Percentiles rank a stretch among this genome's conserved stretches.
phyloP scores from a whole-genome alignment of 1,284 basidiomycete genomes.

The Pseudozyma flocculosa region DNA sequence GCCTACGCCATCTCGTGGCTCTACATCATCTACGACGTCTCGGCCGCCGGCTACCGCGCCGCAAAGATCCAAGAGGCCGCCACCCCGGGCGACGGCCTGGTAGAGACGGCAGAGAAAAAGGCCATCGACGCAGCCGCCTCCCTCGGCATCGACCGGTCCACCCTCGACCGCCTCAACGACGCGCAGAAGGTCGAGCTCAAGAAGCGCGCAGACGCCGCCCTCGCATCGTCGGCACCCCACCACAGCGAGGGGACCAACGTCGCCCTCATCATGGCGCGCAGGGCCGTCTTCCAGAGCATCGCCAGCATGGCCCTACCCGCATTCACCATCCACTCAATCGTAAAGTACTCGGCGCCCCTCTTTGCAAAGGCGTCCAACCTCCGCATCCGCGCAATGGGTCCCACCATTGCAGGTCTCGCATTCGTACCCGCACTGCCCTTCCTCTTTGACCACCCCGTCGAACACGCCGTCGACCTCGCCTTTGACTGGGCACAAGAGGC shows the following conservation, averaged over 20 bases:
- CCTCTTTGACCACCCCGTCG: conserved; percentile 59
- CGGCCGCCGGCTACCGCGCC: conserved; percentile 79
- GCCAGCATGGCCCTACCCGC: conserved; percentile 51
- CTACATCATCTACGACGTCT: conserved; percentile 71
- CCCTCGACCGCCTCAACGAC: conserved; percentile 12
- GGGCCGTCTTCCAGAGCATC: conserved; percentile 54
- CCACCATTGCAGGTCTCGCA: conserved; percentile 70
- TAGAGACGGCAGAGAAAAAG: no score
- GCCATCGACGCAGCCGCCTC: no score
- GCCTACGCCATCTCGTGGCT: conserved; percentile 86
- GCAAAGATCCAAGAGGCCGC: conserved; percentile 22
- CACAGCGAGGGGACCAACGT: conserved; percentile 31
- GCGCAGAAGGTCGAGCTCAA: conserved; percentile 40
- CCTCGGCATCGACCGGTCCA: no score
- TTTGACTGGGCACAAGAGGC: conserved; percentile 61
- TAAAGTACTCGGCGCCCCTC: conserved; percentile 70
- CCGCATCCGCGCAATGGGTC: conserved; percentile 73
- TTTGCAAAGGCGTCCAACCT: conserved; percentile 70
- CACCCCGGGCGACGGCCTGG: background rate
- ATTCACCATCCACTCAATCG: conserved; percentile 53
- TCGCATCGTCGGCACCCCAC: background rate
- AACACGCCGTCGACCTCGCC: conserved; percentile 60
- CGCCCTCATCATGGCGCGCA: conserved; percentile 40
- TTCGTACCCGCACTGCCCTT: conserved; percentile 51
- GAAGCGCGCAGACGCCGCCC: conserved; percentile 20